A percentile compares a stretch with the other conserved stretches of the same genome.
Evolutionary conservation across 2,329 filamentous ascomycete genomes (phyloP).

Genomic region (Calonectria pseudoturangicola): DNA sequence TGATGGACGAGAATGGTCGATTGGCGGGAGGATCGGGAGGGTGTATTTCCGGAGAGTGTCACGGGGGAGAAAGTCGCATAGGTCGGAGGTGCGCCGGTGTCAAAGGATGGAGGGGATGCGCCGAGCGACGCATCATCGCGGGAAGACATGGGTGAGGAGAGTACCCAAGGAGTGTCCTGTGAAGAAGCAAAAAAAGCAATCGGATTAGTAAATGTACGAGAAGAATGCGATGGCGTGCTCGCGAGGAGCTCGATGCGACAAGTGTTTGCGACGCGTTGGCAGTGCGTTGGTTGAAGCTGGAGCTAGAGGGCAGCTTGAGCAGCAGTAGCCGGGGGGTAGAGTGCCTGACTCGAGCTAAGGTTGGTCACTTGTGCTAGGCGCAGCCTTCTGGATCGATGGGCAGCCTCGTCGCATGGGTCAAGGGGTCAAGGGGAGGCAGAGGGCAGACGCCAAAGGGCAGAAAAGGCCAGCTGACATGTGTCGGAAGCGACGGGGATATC

Average conservation of each 20-base stretch:
- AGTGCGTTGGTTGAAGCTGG: background rate
- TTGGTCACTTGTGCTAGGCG: background rate
- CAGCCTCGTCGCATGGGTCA: constrained; percentile 47
- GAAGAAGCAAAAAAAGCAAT: constrained; percentile 30
- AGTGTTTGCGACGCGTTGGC: constrained; percentile 17
- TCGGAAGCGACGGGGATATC: constrained; percentile 35
- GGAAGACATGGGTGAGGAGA: constrained; percentile 62
- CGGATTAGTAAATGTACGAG: constrained; percentile 45
- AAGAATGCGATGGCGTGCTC: constrained; percentile 12
- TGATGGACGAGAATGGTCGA: constrained; percentile 97
- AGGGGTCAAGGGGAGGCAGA: constrained; percentile 39
- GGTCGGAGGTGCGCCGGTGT: constrained; percentile 76
- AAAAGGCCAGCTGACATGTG: constrained; percentile 42
- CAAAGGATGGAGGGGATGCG: constrained; percentile 58
- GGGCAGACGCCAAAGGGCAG: constrained; percentile 35
- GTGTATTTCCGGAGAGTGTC: constrained; percentile 81
- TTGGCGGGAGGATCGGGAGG: constrained; percentile 78
- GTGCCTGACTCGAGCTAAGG: constrained; percentile 13
- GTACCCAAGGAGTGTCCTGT: constrained; percentile 70
- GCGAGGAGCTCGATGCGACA: constrained; percentile 22
- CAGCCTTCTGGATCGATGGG: constrained; percentile 10
- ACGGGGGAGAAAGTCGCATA: constrained; percentile 93
- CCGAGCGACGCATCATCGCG: constrained; percentile 61
- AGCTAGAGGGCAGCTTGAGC: constrained; percentile 5
- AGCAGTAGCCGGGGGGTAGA: background rate